Base-by-base conservation (phyloP, 257 asterid genomes). In the Solanum medicagineum region DNA sequence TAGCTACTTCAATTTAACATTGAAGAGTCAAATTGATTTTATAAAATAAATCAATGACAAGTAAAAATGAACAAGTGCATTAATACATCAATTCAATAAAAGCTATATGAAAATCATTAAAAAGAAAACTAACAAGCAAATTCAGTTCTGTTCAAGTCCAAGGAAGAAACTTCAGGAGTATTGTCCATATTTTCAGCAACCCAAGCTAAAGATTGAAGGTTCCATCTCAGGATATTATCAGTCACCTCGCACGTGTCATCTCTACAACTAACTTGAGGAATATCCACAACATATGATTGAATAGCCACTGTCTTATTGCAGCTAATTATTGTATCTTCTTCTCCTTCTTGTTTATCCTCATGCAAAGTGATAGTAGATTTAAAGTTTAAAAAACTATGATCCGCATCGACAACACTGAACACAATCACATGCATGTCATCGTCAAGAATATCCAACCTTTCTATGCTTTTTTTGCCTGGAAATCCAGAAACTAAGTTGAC, bases 281-380 rank as follows among this genome's bases (percentile, higher is more conserved):
- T 54, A 91, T 93, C 94, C 84, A 90, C 95, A 47, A 87, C 93
- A 44, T 89, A 93, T 8, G 95, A 89, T 63, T 92, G 91, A 83
- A 89, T 81, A 87, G 87, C 92, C 91, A 91, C 90, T 54, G 95
- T 92, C 81, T 85, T 74, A 14, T 6, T 49, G 26, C n/a, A 57
- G n/a, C n/a, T 57, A 19, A 26, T 13, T 7, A 14, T 66, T 7
- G 10, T 29, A 20, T 19, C 57, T 10, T 26, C 10, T 24, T 26
- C 54, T 8, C 13, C 53, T 16, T 79, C 83, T 0, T 14, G n/a
- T 22, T 69, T 59, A 49, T 68, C 77, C 49, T 80, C 82, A 26
- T 87, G 91, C 83, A 91, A 60, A 75, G 92, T 91, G 0, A 68
- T 85, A 10, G 91, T 88, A 6, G 95, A 92, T 85, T 36, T 79